A percentile compares a stretch with the other conserved stretches of the same genome.
Evolutionary conservation across 2,329 filamentous ascomycete species (phyloP).

Genomic region (Claviceps sp.): DNA sequence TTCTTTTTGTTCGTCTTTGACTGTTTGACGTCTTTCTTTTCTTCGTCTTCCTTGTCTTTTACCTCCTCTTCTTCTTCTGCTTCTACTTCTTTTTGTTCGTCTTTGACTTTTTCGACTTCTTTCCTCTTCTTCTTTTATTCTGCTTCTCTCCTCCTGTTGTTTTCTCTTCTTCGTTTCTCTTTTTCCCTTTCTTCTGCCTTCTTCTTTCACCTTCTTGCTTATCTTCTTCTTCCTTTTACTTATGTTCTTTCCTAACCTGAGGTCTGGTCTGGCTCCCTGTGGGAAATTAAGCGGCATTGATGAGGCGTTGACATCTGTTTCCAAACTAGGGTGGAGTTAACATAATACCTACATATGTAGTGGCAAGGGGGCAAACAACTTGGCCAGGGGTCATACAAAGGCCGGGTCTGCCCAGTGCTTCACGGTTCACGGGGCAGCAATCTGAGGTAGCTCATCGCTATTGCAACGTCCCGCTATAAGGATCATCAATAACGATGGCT

Average conservation of each 20-base stretch:
- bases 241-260: background rate
- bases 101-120: background rate
- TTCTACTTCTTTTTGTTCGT: too few species aligned
- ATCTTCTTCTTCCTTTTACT: background rate
- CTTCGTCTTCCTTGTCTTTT: conserved; percentile 1
- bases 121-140: background rate
- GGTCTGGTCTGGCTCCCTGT: background rate
- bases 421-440: background rate
- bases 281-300: conserved; percentile 4
- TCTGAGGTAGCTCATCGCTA: background rate
- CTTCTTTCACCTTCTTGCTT: background rate
- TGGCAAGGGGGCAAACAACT: conserved; percentile 5
- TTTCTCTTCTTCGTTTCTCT: too few species aligned
- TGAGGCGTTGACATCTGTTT: conserved; percentile 8
- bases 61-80: too few species aligned
- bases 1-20: too few species aligned
- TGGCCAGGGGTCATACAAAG: background rate
- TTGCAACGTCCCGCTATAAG: background rate
- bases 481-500: background rate
- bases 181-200: background rate
- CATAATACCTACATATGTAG: background rate
- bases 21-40: background rate
- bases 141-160: background rate
- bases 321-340: conserved; percentile 1
- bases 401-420: background rate